Base-by-base conservation (phyloP, 495 filamentous ascomycete species). In the Trichocladium uniseriatum region DNA sequence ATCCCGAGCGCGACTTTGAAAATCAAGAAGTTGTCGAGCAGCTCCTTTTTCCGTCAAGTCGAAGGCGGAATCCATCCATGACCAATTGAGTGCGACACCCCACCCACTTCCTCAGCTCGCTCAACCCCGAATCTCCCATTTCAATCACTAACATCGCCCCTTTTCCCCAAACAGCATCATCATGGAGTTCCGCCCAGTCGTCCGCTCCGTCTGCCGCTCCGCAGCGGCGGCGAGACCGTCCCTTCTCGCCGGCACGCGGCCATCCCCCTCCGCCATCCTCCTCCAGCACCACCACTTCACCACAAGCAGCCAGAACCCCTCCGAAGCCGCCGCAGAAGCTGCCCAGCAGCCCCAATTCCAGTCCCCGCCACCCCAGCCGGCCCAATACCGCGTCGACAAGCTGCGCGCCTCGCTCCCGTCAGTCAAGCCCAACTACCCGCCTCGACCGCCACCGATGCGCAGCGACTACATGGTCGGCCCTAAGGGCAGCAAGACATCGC, bases 151-250 rank as follows among this genome's bases (percentile, higher is more conserved):
- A 52, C 18, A 40, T 16, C 16, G 1, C 6, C 3, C 15, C 2
- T 7, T 22, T 4, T 3, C n/a, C 14, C 28, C 18, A 41, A 14
- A 11, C 59, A 52, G 37, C 24, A 27, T 27, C 35, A 53, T 46
- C 55, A 65, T 64, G 60, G 58, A 56, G 44, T 36, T 58, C 54
- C 58, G 59, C 29, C 61, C 49, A 28, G 48, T 51, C 43, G 41
- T 61, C 39, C 44, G 47, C 14, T 54, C 53, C 35, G 51, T 62
- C 45, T 53, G 52, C 51, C 59, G 56, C 51, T 49, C 58, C 43
- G 58, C 65, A 8, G 47, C 58, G 37, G 50, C 57, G 41, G 27
- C 50, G 40, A 48, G 51, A 37, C 56, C 56, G 14, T 44, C 49
- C 8, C 43, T 48, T 38, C 45, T 52, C 36, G 27, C 48, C 22